Percentiles rank a stretch among this genome's conserved stretches.
Evolutionary conservation across 495 filamentous ascomycete genomes (phyloP).

Genomic region (Penicillium steckii): DNA sequence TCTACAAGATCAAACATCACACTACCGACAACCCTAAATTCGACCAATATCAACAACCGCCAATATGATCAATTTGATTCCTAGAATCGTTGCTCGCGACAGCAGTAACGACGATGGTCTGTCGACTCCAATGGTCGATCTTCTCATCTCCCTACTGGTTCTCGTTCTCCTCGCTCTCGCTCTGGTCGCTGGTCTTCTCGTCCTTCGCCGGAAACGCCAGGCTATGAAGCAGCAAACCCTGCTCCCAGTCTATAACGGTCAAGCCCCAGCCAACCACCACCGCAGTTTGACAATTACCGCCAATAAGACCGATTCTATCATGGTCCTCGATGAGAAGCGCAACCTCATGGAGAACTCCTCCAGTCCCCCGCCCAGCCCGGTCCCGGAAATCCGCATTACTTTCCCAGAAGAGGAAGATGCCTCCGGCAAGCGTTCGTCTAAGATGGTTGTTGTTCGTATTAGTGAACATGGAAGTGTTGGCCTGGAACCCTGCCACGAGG

Average conservation of each 20-base stretch:
- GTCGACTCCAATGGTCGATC: slow-evolving; percentile 60
- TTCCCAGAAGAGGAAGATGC: slow-evolving; percentile 96
- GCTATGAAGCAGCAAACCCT: slow-evolving; percentile 41
- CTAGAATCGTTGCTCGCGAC: slow-evolving; percentile 50
- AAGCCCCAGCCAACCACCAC: slow-evolving; percentile 52
- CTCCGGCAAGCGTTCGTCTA: slow-evolving; percentile 74
- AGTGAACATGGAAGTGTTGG: slow-evolving; percentile 82
- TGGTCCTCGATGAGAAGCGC: slow-evolving; percentile 71
- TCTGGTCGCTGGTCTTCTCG: slow-evolving; percentile 62
- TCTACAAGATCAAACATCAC: background rate
- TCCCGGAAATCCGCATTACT: slow-evolving; percentile 96
- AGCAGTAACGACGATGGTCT: slow-evolving; percentile 38
- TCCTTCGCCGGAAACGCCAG: slow-evolving; percentile 67
- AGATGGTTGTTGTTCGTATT: slow-evolving; percentile 89
- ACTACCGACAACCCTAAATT: slow-evolving; percentile 9
- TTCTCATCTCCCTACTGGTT: slow-evolving; percentile 77
- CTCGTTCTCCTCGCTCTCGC: slow-evolving; percentile 67
- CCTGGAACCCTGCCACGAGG: slow-evolving; percentile 77
- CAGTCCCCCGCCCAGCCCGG: slow-evolving; percentile 75
- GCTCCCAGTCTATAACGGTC: slow-evolving; percentile 60
- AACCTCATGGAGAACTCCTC: slow-evolving; percentile 71
- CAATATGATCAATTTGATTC: slow-evolving; percentile 48
- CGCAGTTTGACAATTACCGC: slow-evolving; percentile 68
- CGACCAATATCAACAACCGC: slow-evolving; percentile 18
- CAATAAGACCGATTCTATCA: slow-evolving; percentile 60